A percentile compares a stretch with the other conserved stretches of the same genome.
These are phyloP conservation scores for Penicillium canescens DNA, from an alignment of 495 filamentous ascomycete genomes.

Conservation along the genomic window DNA sequence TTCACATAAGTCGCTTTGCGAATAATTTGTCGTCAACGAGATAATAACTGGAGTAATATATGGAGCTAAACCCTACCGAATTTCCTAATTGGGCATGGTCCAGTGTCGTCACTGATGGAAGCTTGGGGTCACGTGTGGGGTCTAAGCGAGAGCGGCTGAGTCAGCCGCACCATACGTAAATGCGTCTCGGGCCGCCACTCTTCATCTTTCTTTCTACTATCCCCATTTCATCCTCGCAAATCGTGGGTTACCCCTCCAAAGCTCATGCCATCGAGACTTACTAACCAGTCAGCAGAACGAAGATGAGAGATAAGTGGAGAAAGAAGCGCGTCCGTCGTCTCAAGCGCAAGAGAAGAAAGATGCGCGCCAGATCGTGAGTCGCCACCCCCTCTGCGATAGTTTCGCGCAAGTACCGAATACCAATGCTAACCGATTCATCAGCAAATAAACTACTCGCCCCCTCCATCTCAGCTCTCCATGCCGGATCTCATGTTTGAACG, in stretches of 20 bases:
- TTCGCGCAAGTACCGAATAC: conserved; percentile 9
- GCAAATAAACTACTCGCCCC: conserved; percentile 72
- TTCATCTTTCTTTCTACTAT: conserved; percentile 51
- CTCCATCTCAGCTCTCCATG: conserved; percentile 60
- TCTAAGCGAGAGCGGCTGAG: conserved; percentile 40
- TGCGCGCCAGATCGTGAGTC: conserved; percentile 84
- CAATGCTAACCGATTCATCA: conserved; percentile 37
- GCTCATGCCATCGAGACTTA: conserved; percentile 13
- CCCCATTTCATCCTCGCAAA: conserved; percentile 55
- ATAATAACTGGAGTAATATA: neutral
- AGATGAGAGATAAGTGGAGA: conserved; percentile 99
- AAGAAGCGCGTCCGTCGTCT: conserved; percentile 98
- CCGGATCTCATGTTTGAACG: conserved; percentile 45
- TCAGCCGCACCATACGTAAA: conserved; percentile 50
- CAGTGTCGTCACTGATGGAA: conserved; percentile 9
- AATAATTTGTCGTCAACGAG: too few species aligned
- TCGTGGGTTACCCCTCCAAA: conserved; percentile 39
- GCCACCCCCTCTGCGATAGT: neutral
- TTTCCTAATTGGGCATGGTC: conserved; percentile 12
- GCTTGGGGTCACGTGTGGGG: conserved; percentile 2
- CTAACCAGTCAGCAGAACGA: conserved; percentile 49
- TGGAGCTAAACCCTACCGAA: conserved; percentile 6
- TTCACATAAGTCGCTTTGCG: neutral
- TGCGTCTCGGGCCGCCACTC: conserved; percentile 31
- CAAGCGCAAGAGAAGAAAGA: conserved; percentile 99